These are phyloP conservation scores for Serendipita indica DNA, from an alignment of 768 basidiomycete species.

Conservation along the genomic window DNA sequence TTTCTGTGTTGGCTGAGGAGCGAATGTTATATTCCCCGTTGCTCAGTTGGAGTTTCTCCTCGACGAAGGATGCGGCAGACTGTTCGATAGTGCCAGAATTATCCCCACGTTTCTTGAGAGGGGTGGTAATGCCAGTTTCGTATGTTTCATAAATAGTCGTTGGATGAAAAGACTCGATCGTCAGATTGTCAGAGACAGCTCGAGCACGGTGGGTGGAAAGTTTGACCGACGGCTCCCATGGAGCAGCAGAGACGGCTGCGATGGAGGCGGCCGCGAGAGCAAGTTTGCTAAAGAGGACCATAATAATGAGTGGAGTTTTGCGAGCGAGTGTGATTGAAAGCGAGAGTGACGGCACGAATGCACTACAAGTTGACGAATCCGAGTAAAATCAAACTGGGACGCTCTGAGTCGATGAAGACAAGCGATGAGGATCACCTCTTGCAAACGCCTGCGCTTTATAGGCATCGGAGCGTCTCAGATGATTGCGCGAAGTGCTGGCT, in stretches of 20 bases:
- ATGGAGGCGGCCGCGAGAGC: neutral
- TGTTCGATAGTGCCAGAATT: neutral
- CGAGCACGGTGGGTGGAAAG: neutral
- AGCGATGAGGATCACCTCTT: neutral
- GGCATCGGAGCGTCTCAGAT: too few species aligned
- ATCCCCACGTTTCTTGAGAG: neutral
- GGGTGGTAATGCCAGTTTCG: neutral
- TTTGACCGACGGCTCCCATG: neutral
- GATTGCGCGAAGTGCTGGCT: too few species aligned
- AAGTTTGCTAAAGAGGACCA: neutral
- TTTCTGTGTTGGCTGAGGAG: slow-evolving; percentile 1
- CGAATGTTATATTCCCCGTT: neutral
- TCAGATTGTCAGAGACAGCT: neutral
- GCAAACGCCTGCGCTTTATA: too few species aligned
- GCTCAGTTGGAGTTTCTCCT: neutral
- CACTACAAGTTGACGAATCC: too few species aligned
- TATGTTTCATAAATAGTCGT: neutral
- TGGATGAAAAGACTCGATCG: neutral
- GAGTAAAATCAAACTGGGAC: neutral
- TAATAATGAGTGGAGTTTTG: neutral
- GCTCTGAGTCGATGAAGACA: neutral
- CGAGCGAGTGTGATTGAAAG: too few species aligned
- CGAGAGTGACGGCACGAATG: too few species aligned
- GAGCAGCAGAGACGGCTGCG: neutral
- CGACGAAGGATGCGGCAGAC: neutral